phyloP scores from a whole-genome alignment of 305 asterid species.

The Fraxinus sp. region DNA sequence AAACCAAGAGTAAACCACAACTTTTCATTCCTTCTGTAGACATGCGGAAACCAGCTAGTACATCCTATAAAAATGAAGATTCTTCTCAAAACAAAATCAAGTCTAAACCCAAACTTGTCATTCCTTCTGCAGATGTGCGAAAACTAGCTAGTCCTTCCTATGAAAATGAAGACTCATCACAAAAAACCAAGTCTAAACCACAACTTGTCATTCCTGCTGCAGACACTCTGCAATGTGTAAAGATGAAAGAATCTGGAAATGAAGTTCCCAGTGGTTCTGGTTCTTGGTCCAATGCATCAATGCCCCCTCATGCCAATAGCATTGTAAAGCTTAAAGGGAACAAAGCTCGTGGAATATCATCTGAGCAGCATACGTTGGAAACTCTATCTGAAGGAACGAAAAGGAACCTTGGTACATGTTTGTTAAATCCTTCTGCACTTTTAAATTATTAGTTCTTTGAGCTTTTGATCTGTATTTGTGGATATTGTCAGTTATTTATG shows the following conservation, averaged over 20 bases:
- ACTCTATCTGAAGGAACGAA: slow-evolving; percentile 43
- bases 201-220: slow-evolving; percentile 47
- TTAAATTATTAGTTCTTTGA: neutral
- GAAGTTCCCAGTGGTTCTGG: slow-evolving; percentile 36
- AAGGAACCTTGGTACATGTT: slow-evolving; percentile 58
- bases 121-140: slow-evolving; percentile 5
- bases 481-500: slow-evolving; percentile 12
- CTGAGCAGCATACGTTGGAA: slow-evolving; percentile 41
- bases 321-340: slow-evolving; percentile 42
- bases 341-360: slow-evolving; percentile 34
- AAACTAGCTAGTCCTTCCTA: slow-evolving; percentile 34
- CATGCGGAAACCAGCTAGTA: slow-evolving; percentile 30
- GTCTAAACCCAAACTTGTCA: slow-evolving; percentile 35
- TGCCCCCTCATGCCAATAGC: slow-evolving; percentile 29
- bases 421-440: slow-evolving; percentile 19
- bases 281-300: slow-evolving; percentile 29
- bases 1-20: slow-evolving; percentile 42
- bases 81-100: slow-evolving; percentile 40
- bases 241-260: slow-evolving; percentile 43
- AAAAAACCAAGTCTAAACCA: slow-evolving; percentile 2
- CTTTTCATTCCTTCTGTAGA: slow-evolving; percentile 3
- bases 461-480: neutral
- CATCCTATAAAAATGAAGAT: slow-evolving; percentile 26
- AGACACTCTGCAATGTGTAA: slow-evolving; percentile 31
- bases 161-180: slow-evolving; percentile 35